Evolutionary conservation across 73 alveolate genomes (phyloP), one percentile per base, ranked within the genome.

Genomic region (Symbiodinium natans): DNA sequence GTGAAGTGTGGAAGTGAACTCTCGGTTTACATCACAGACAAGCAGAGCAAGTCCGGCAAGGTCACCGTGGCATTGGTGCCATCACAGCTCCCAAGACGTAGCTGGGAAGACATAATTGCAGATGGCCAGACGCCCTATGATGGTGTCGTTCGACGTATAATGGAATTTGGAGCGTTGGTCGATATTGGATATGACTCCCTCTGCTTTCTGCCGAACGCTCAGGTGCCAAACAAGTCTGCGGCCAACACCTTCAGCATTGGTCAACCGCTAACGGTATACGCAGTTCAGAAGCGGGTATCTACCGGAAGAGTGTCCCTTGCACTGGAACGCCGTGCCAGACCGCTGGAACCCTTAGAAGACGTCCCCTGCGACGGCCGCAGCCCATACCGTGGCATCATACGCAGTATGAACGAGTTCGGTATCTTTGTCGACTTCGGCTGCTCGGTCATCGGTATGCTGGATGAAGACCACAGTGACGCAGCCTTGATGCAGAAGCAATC

Each of bases 101-200:
- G 80, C 80, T 63, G 80, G 80, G 80, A 63, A 63, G 80, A 63
- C 19, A 63, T 63, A 31, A 63, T 63, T 63, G 80, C 80, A 1
- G 80, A 63, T n/a, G 80, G 80, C 33, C 80, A 63, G 80, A 63
- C 80, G 19, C 80, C 80, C 80, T 63, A 63, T n/a, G 13, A 63
- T 63, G 80, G 80, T 63, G 80, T 63, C 36, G 80, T 63, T 63
- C 80, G 80, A 29, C 80, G 40, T 36, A 63, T 8, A 13, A 9
- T 63, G 19, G 80, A 63, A 19, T 63, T 0, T 63, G 80, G 80
- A 27, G 80, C 36, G 33, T 29, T 63, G 31, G 80, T 63, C 36
- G 80, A 63, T 36, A 63, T 63, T 29, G 80, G 80, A 17, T 63
- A 63, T 63, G 80, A 63, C 80, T 63, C 80, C 36, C 80, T 63